Percentiles rank a stretch among this genome's conserved stretches.
phyloP scores from a whole-genome alignment of 1,139 yeast species.

The Saccharomycopsis hybrid region DNA sequence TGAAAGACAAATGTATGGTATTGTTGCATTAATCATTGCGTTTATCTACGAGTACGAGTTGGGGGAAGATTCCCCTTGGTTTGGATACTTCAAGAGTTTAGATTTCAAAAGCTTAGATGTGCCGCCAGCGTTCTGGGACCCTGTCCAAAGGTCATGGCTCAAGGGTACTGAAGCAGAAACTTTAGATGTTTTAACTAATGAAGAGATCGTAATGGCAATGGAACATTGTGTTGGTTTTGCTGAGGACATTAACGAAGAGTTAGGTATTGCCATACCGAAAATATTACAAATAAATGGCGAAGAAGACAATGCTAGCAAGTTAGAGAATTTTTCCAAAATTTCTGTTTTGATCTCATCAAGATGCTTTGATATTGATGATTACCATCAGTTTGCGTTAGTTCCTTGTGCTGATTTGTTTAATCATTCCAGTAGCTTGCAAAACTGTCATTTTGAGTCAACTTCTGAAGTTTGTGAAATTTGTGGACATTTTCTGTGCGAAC shows the following conservation, averaged over 20 bases:
- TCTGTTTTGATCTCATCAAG: constrained; percentile 14
- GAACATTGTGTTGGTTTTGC: constrained; percentile 49
- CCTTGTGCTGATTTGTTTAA: constrained; percentile 92
- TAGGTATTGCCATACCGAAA: constrained; percentile 7
- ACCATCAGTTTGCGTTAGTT: constrained; percentile 67
- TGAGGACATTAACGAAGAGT: not conserved
- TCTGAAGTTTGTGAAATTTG: constrained; percentile 68
- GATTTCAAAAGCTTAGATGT: constrained; percentile 26
- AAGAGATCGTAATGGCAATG: constrained; percentile 52
- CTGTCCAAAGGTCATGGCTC: constrained; percentile 40
- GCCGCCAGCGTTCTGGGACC: constrained; percentile 66
- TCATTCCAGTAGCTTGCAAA: constrained; percentile 52
- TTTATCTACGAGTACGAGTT: constrained; percentile 61
- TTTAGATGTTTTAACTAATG: constrained; percentile 54
- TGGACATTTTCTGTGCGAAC: constrained; percentile 36
- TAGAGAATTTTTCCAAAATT: constrained; percentile 19
- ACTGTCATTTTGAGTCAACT: constrained; percentile 69
- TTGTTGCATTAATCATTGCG: constrained; percentile 60
- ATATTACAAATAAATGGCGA: constrained; percentile 31
- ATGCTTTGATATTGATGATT: constrained; percentile 69
- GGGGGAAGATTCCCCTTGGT: constrained; percentile 70
- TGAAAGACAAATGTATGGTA: constrained; percentile 57
- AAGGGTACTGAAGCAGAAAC: constrained; percentile 63
- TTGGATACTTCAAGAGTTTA: constrained; percentile 39
- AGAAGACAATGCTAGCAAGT: too few species aligned